Percentiles rank a stretch among this genome's conserved stretches.
phyloP scores from a whole-genome alignment of 768 basidiomycete genomes.

The Podaxis pistillaris region DNA sequence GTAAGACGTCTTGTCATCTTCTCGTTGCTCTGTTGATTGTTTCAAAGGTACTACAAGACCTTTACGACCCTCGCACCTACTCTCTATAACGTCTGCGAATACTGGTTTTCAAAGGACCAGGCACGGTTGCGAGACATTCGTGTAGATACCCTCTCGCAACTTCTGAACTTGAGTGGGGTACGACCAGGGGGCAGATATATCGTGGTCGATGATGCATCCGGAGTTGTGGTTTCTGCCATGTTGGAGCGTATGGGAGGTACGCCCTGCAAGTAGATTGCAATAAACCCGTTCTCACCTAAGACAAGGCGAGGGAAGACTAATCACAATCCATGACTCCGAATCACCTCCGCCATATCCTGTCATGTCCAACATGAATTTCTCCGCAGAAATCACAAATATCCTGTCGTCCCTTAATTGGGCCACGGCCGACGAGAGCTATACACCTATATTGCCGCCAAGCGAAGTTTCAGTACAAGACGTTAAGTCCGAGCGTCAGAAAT shows the following conservation, averaged over 20 bases:
- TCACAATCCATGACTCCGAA: slow-evolving; percentile 86
- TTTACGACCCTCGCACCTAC: slow-evolving; percentile 90
- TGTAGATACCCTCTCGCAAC: slow-evolving; percentile 84
- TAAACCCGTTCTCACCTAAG: background rate
- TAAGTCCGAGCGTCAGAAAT: slow-evolving; percentile 70
- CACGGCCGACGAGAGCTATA: slow-evolving; percentile 75
- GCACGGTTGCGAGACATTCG: slow-evolving; percentile 80
- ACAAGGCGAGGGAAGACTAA: slow-evolving; percentile 73
- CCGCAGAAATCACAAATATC: slow-evolving; percentile 48
- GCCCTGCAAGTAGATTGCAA: slow-evolving; percentile 9
- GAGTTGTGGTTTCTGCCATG: slow-evolving; percentile 80
- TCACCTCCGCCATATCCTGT: slow-evolving; percentile 92
- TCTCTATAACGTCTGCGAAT: slow-evolving; percentile 81
- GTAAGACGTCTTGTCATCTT: slow-evolving; percentile 22
- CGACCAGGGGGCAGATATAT: slow-evolving; percentile 86
- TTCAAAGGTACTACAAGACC: slow-evolving; percentile 74
- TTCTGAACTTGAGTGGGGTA: slow-evolving; percentile 80
- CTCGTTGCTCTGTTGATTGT: slow-evolving; percentile 4
- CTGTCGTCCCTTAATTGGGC: slow-evolving; percentile 87
- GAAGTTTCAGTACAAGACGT: slow-evolving; percentile 57
- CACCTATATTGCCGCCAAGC: slow-evolving; percentile 56
- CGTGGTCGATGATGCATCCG: slow-evolving; percentile 90
- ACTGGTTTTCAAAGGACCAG: slow-evolving; percentile 86
- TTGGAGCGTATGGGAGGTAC: slow-evolving; percentile 84
- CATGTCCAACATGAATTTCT: slow-evolving; percentile 83